phyloP scores from a whole-genome alignment of 73 alveolate genomes.

The Paramecium biaurelia region DNA sequence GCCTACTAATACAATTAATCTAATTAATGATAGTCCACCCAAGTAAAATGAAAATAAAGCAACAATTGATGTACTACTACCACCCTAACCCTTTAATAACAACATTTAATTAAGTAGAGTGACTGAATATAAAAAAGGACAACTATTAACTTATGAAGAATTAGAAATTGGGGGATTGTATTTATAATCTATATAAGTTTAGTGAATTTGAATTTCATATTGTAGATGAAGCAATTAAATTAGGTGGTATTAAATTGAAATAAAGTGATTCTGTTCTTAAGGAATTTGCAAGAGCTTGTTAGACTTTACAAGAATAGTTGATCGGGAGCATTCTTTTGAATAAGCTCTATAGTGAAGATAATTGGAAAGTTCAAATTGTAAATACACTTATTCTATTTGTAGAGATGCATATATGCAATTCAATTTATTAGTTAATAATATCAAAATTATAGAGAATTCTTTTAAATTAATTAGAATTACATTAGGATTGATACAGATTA shows the following conservation, averaged over 20 bases:
- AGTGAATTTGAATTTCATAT: constrained; percentile 31
- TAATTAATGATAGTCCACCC: constrained; percentile 7
- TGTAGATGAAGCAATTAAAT: constrained; percentile 17
- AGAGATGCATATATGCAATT: constrained; percentile 47
- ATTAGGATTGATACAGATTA: background rate
- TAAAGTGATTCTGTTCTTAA: constrained; percentile 19
- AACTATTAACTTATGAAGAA: constrained; percentile 29
- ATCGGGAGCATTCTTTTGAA: constrained; percentile 41
- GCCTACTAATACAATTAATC: background rate
- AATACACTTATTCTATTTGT: background rate
- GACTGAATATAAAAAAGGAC: background rate
- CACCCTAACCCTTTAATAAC: background rate
- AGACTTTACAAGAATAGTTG: background rate
- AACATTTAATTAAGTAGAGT: background rate
- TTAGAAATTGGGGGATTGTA: constrained; percentile 49
- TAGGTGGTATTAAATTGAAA: constrained; percentile 36
- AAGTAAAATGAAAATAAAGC: background rate
- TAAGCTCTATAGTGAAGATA: constrained; percentile 35
- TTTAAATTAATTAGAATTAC: constrained; percentile 9
- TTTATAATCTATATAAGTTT: background rate
- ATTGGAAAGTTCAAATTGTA: constrained; percentile 44
- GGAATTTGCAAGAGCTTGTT: constrained; percentile 6
- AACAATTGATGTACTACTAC: background rate
- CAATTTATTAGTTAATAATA: background rate
- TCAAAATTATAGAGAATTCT: constrained; percentile 45